Percentiles rank a stretch among this genome's conserved stretches.
phyloP scores from a whole-genome alignment of 176 grass and related monocot genomes.

The Oropetium thomaeum region DNA sequence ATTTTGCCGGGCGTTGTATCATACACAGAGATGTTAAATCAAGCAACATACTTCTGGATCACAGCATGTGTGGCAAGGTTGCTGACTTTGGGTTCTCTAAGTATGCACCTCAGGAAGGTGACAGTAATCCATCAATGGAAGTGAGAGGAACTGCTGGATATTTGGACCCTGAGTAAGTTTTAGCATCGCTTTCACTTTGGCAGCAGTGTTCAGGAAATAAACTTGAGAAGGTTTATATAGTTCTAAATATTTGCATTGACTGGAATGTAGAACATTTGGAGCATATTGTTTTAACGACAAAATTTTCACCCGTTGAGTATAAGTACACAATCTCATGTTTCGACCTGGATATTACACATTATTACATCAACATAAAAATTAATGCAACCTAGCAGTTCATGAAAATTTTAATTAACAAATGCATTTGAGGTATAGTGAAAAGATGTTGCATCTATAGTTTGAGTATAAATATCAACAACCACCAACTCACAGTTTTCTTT shows the following conservation, averaged over 20 bases:
- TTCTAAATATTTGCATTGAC: conserved; percentile 7
- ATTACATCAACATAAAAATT: not conserved
- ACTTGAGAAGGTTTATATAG: not conserved
- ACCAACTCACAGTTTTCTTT: conserved; percentile 5
- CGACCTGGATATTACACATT: not conserved
- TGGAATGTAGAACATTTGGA: not conserved
- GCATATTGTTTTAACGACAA: not conserved
- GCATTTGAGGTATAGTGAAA: not conserved
- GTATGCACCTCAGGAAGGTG: conserved; percentile 72
- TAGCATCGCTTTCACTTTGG: not conserved
- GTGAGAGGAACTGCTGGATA: conserved; percentile 81
- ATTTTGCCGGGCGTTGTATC: conserved; percentile 57
- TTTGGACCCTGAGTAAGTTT: conserved; percentile 80
- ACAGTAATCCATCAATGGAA: conserved; percentile 69
- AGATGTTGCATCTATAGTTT: not conserved
- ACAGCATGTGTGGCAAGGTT: conserved; percentile 75
- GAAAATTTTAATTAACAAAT: not conserved
- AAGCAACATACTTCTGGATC: conserved; percentile 79
- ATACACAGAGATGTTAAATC: conserved; percentile 82
- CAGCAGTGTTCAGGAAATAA: conserved; percentile 7
- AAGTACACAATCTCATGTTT: not conserved
- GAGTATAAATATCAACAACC: not conserved
- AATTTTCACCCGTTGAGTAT: not conserved
- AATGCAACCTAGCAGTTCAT: not conserved
- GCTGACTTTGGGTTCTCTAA: conserved; percentile 73